These are phyloP conservation scores for Coccomyxa sp. DNA, from an alignment of 139 green algal genomes.

Conservation along the genomic window DNA sequence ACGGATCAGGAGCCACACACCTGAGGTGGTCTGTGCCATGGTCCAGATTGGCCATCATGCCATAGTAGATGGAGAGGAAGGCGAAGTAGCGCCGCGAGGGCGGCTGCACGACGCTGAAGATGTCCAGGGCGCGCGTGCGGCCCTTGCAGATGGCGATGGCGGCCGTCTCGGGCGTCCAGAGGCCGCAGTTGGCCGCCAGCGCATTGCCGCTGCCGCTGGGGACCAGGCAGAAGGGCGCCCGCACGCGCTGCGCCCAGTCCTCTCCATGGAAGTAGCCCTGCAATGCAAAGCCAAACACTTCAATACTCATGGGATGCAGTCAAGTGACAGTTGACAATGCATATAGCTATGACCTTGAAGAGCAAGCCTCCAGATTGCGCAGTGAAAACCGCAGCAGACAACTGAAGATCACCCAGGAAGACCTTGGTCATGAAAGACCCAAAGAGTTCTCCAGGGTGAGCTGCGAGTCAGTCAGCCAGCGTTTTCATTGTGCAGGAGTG, in stretches of 20 bases:
- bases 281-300: too few relatives aligned
- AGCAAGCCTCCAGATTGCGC: too few relatives aligned
- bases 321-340: too few relatives aligned
- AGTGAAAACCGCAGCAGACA: neutral
- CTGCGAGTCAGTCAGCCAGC: neutral
- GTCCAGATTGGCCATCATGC: slow-evolving; percentile 71
- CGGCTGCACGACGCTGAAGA: slow-evolving; percentile 63
- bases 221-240: slow-evolving; percentile 50
- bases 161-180: slow-evolving; percentile 56
- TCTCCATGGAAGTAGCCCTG: slow-evolving; percentile 55
- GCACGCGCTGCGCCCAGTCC: slow-evolving; percentile 52
- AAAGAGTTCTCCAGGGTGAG: neutral
- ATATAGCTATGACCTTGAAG: too few relatives aligned
- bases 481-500: neutral
- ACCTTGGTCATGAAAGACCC: neutral
- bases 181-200: slow-evolving; percentile 46
- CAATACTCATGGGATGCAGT: too few relatives aligned
- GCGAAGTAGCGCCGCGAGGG: slow-evolving; percentile 38
- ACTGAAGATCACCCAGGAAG: neutral
- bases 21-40: slow-evolving; percentile 73
- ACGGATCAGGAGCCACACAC: slow-evolving; percentile 11
- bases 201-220: slow-evolving; percentile 69
- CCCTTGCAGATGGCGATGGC: slow-evolving; percentile 47
- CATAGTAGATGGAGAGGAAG: slow-evolving; percentile 66
- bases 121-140: slow-evolving; percentile 39